These are phyloP conservation scores for Avena sativa DNA, from an alignment of 176 grass and related monocot genomes.

Conservation along the genomic window DNA sequence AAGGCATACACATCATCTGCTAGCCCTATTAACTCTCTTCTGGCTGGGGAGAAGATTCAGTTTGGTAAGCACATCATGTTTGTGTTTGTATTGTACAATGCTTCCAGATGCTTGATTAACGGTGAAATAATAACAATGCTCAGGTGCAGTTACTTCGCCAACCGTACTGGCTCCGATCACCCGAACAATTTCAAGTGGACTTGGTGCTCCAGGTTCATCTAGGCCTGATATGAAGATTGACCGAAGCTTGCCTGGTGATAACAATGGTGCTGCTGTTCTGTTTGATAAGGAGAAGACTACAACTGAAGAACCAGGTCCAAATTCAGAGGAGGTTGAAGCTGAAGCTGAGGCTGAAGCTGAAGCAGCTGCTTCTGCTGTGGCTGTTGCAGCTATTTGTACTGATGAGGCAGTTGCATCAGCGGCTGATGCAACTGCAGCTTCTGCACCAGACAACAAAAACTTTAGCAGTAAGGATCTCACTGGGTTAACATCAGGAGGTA, in stretches of 20 bases:
- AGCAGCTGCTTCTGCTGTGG: constrained; percentile 94
- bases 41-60: constrained; percentile 93
- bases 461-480: constrained; percentile 57
- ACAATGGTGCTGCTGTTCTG: constrained; percentile 47
- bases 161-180: constrained; percentile 64
- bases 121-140: constrained; percentile 45
- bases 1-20: constrained; percentile 58
- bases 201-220: constrained; percentile 84
- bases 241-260: constrained; percentile 47
- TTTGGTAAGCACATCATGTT: constrained; percentile 80
- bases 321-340: constrained; percentile 61
- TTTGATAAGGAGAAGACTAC: constrained; percentile 60
- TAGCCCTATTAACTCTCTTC: constrained; percentile 83
- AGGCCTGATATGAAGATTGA: constrained; percentile 68
- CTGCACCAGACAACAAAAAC: constrained; percentile 65
- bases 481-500: constrained; percentile 68
- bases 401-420: constrained; percentile 73
- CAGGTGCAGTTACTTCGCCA: constrained; percentile 90
- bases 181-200: constrained; percentile 66
- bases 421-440: constrained; percentile 52
- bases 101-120: constrained; percentile 4
- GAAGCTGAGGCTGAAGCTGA: constrained; percentile 86
- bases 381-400: constrained; percentile 88
- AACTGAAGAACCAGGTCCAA: constrained; percentile 49
- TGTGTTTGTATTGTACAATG: constrained; percentile 38